Percentiles rank a stretch among this genome's conserved stretches.
Conservation (phyloP, 2,329 filamentous ascomycete species). For the Diaporthe citrichinensis region DNA sequence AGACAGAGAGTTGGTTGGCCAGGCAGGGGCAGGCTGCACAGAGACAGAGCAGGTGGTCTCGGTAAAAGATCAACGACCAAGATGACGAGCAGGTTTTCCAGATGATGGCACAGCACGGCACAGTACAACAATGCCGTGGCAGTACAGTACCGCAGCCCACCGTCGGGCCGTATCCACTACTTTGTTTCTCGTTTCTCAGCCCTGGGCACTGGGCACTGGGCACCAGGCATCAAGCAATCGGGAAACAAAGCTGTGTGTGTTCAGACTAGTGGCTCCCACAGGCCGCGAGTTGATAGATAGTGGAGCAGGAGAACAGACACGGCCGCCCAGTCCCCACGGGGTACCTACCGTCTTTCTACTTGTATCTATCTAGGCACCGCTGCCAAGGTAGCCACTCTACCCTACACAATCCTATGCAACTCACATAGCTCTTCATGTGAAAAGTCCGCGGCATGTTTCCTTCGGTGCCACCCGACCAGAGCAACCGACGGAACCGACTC, state of each 20-base stretch:
- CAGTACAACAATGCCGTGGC: not conserved
- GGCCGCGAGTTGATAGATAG: not conserved
- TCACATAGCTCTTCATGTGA: not conserved
- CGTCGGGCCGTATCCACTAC: not conserved
- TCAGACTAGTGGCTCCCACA: too few relatives aligned
- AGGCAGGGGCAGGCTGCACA: not conserved
- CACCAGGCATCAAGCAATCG: not conserved
- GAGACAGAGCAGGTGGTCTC: not conserved
- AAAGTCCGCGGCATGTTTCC: not conserved
- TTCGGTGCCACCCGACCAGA: not conserved
- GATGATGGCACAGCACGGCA: not conserved
- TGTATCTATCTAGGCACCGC: not conserved
- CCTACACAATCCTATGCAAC: not conserved
- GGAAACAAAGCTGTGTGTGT: too few relatives aligned
- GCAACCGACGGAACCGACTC: not conserved
- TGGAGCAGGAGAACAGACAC: not conserved
- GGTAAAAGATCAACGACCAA: slow-evolving; percentile 1
- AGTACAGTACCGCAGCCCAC: not conserved
- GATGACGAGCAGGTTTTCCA: slow-evolving; percentile 21
- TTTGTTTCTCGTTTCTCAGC: slow-evolving; percentile 9
- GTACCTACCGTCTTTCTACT: not conserved
- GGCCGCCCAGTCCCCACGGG: slow-evolving; percentile 15
- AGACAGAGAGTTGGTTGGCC: slow-evolving; percentile 4
- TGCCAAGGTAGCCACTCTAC: not conserved
- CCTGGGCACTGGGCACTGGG: slow-evolving; percentile 13